Conservation (phyloP, 176 grass and related monocot species). For the Avena atlantica region DNA sequence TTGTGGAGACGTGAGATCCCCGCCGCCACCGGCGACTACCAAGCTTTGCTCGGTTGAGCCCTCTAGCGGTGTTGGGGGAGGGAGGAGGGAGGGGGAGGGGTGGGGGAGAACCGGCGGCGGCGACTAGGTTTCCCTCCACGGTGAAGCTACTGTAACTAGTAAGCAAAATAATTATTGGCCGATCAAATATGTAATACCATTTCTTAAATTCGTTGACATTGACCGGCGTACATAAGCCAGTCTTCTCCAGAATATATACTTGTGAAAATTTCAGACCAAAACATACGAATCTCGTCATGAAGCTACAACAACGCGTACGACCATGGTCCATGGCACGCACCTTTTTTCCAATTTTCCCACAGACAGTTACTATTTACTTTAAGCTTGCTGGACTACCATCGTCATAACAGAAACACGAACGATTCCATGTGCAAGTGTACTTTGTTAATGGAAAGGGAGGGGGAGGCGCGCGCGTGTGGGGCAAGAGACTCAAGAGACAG, state of each 20-base stretch:
- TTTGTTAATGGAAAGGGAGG: constrained; percentile 49
- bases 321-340: not conserved
- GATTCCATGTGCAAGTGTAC: constrained; percentile 66
- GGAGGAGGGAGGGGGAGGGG: no score
- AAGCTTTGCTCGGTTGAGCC: no score
- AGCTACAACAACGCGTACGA: not conserved
- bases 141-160: not conserved
- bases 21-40: no score
- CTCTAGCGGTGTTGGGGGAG: no score
- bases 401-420: constrained; percentile 41
- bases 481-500: not conserved
- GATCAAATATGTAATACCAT: not conserved
- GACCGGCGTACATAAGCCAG: not conserved
- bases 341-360: not conserved
- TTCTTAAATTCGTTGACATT: not conserved
- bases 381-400: constrained; percentile 7
- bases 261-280: no score
- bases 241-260: not conserved
- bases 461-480: constrained; percentile 21
- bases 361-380: constrained; percentile 39
- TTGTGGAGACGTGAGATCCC: no score
- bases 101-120: no score
- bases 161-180: not conserved
- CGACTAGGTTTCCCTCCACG: no score
- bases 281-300: no score